phyloP scores from a whole-genome alignment of 306 rosid genomes.

The Coriaria nepalensis region DNA sequence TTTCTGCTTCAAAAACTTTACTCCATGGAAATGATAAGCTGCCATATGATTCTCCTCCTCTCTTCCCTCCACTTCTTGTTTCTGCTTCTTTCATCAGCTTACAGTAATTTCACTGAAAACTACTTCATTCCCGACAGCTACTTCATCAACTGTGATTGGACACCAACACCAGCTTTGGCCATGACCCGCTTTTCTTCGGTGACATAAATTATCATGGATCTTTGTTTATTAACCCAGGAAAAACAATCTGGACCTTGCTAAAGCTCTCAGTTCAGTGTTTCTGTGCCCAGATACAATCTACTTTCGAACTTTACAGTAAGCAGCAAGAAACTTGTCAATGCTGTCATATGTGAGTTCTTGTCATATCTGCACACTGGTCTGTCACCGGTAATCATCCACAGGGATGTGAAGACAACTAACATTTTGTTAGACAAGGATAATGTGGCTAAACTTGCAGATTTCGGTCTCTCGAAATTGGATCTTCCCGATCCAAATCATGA shows the following conservation, averaged over 20 bases:
- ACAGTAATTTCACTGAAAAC: not conserved
- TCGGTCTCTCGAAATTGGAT: slow-evolving; percentile 1
- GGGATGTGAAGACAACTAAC: slow-evolving; percentile 15
- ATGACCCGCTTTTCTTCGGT: not conserved
- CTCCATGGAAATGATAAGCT: not conserved
- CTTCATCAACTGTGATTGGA: slow-evolving; percentile 8
- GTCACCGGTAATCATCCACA: slow-evolving; percentile 7
- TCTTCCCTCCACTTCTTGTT: not conserved
- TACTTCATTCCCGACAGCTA: slow-evolving; percentile 6
- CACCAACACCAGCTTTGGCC: not conserved
- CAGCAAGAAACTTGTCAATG: not conserved
- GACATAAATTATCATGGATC: not conserved
- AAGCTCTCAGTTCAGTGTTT: slow-evolving; percentile 13
- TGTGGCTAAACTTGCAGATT: slow-evolving; percentile 5
- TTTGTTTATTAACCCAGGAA: slow-evolving; percentile 7
- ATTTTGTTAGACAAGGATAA: slow-evolving; percentile 3
- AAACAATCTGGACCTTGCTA: not conserved
- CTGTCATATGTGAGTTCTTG: slow-evolving; percentile 2
- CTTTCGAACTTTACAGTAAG: slow-evolving; percentile 4
- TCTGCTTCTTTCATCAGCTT: not conserved
- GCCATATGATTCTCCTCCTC: not conserved
- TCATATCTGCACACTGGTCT: slow-evolving; percentile 9
- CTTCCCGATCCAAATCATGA: not conserved
- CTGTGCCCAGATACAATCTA: not conserved
- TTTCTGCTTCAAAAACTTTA: too few relatives aligned